Conservation (phyloP, 2,329 filamentous ascomycete genomes). For the Neofusicoccum cordaticola region DNA sequence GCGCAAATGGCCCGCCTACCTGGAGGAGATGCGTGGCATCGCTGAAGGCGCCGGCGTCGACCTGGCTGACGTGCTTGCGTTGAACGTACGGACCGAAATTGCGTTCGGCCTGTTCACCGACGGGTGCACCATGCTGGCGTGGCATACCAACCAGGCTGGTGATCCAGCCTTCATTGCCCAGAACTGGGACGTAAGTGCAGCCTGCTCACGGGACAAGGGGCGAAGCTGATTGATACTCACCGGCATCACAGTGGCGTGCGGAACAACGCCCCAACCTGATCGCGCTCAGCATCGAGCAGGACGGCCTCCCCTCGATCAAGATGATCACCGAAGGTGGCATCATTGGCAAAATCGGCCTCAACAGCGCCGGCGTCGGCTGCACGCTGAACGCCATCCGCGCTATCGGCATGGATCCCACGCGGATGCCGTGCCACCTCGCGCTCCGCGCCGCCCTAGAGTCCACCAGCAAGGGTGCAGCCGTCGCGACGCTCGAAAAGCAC, state of each 20-base stretch:
- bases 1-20: conserved; percentile 41
- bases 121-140: conserved; percentile 56
- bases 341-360: conserved; percentile 66
- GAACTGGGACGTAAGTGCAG: conserved; percentile 54
- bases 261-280: conserved; percentile 52
- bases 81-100: conserved; percentile 59
- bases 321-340: conserved; percentile 62
- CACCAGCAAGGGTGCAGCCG: conserved; percentile 45
- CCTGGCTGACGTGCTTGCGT: conserved; percentile 54
- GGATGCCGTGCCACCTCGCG: conserved; percentile 61
- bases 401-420: conserved; percentile 50
- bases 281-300: conserved; percentile 45
- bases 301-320: conserved; percentile 46
- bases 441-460: conserved; percentile 57
- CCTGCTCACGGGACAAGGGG: background rate
- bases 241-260: conserved; percentile 46
- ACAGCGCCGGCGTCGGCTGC: conserved; percentile 56
- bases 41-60: conserved; percentile 49
- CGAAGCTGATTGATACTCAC: background rate
- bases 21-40: conserved; percentile 51
- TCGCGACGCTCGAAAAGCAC: conserved; percentile 41
- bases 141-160: conserved; percentile 30
- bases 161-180: conserved; percentile 47
- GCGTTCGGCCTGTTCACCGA: conserved; percentile 57
- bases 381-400: conserved; percentile 62